Percentiles rank a stretch among this genome's conserved stretches.
Evolutionary conservation across 495 filamentous ascomycete genomes (phyloP).

Genomic region (Penicillium dipodomyicola): DNA sequence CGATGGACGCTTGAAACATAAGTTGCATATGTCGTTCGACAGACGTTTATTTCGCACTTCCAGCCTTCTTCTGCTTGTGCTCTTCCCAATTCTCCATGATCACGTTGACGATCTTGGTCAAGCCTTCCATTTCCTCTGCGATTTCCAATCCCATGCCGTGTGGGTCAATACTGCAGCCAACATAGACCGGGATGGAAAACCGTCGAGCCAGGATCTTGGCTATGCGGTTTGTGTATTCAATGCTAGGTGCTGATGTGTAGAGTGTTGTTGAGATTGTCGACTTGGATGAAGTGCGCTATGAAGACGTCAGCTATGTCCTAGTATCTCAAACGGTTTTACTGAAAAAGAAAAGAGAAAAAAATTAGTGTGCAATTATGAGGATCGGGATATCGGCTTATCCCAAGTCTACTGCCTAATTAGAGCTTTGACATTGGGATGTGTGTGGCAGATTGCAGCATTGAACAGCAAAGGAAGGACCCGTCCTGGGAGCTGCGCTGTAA

Average conservation of each 20-base stretch:
- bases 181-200: conserved; percentile 70
- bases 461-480: background rate
- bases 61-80: conserved; percentile 13
- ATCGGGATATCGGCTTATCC: background rate
- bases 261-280: conserved; percentile 69
- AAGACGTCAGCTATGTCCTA: conserved; percentile 5
- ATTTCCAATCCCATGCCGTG: conserved; percentile 68
- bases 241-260: conserved; percentile 66
- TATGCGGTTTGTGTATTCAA: conserved; percentile 82
- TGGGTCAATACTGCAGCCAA: conserved; percentile 65
- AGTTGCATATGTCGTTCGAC: background rate
- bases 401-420: background rate
- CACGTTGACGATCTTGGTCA: conserved; percentile 67
- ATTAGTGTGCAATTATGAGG: too few species aligned
- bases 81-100: conserved; percentile 44
- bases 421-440: background rate
- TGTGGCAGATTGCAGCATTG: background rate
- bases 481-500: background rate
- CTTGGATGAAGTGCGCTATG: conserved; percentile 38
- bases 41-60: background rate
- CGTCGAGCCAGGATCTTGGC: conserved; percentile 77
- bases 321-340: background rate
- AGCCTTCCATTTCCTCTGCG: conserved; percentile 94
- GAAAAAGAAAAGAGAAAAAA: too few species aligned
- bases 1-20: background rate